These are phyloP conservation scores for Trichoderma asperellum DNA, from an alignment of 2,329 filamentous ascomycete species.

Conservation along the genomic window DNA sequence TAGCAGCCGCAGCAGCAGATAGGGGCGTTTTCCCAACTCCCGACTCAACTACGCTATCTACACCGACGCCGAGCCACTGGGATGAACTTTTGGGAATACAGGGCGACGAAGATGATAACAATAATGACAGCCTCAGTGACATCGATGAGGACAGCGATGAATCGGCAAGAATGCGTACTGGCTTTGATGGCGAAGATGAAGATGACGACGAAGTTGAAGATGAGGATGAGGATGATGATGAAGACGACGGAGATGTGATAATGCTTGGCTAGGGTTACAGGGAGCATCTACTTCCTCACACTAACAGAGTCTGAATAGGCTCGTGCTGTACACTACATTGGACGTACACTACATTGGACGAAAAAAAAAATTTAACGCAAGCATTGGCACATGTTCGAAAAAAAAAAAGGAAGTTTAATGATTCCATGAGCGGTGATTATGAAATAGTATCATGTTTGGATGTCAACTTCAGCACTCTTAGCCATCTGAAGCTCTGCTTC, in stretches of 20 bases:
- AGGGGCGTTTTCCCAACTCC: neutral
- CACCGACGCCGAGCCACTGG: constrained; percentile 44
- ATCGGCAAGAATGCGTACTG: constrained; percentile 12
- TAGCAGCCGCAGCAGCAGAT: constrained; percentile 22
- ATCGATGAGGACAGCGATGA: constrained; percentile 31
- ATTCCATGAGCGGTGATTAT: neutral
- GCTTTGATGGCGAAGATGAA: constrained; percentile 8
- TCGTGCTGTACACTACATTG: neutral
- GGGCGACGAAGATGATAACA: constrained; percentile 36
- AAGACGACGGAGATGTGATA: constrained; percentile 14
- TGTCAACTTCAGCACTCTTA: neutral
- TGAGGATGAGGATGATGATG: constrained; percentile 12
- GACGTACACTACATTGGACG: neutral
- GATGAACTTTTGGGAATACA: constrained; percentile 37
- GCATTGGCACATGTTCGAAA: too few relatives aligned
- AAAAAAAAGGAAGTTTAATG: neutral
- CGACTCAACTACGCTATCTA: constrained; percentile 36
- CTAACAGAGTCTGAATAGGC: neutral
- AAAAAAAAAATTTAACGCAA: neutral
- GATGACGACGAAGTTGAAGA: constrained; percentile 23
- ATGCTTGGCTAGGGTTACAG: constrained; percentile 10
- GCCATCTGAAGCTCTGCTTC: neutral
- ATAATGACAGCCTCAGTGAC: constrained; percentile 35
- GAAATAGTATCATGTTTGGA: neutral
- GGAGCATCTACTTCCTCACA: neutral